phyloP scores from a whole-genome alignment of 2,329 filamentous ascomycete genomes.

The Cladophialophora exuberans region DNA sequence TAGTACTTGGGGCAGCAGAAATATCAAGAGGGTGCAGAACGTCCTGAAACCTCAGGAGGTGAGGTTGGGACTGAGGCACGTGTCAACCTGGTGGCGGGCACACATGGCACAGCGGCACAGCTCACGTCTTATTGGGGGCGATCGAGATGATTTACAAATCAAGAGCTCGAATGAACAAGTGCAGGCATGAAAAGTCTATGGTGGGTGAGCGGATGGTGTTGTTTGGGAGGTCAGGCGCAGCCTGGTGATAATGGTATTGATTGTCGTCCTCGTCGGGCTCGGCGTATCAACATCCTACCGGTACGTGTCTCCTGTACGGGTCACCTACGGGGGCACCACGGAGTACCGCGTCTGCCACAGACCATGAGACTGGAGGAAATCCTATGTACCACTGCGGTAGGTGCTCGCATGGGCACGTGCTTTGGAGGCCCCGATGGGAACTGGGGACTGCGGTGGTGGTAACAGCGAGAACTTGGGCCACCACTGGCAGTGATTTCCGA shows the following conservation, averaged over 20 bases:
- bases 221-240: neutral
- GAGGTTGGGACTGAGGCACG: slow-evolving; percentile 8
- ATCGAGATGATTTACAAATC: neutral
- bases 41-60: neutral
- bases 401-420: neutral
- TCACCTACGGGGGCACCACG: neutral
- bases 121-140: slow-evolving; percentile 1
- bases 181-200: neutral
- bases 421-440: neutral
- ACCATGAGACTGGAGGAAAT: too few relatives aligned
- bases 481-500: too few relatives aligned
- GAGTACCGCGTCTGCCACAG: neutral
- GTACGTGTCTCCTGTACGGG: too few relatives aligned
- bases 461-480: too few relatives aligned
- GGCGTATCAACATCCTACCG: neutral
- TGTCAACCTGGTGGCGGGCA: slow-evolving; percentile 15
- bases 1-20: neutral
- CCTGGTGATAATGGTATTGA: neutral
- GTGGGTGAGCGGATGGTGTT: too few relatives aligned
- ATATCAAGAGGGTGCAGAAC: neutral
- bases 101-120: slow-evolving; percentile 5
- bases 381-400: too few relatives aligned
- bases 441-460: too few relatives aligned
- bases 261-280: neutral
- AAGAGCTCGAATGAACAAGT: neutral